Percentiles rank a stretch among this genome's conserved stretches.
phyloP scores from a whole-genome alignment of 805 yeast genomes.

The Jamesozyma rosinii region DNA sequence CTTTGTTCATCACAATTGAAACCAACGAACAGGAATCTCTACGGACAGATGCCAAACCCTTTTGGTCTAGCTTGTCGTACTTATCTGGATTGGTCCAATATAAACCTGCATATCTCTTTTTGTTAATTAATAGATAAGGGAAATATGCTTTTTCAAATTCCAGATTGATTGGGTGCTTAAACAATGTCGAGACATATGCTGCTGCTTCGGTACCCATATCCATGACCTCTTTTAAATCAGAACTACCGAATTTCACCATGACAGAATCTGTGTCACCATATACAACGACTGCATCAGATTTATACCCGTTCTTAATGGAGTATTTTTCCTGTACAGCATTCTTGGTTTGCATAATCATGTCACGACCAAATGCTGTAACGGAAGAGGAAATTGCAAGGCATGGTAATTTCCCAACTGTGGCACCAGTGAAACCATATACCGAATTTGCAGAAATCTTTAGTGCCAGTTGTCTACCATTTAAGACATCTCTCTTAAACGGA shows the following conservation, averaged over 20 bases:
- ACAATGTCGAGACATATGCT: constrained; percentile 64
- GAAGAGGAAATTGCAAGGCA: constrained; percentile 94
- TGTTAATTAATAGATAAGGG: constrained; percentile 88
- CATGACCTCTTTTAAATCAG: constrained; percentile 79
- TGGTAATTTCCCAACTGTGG: constrained; percentile 93
- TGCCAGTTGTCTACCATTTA: constrained; percentile 96
- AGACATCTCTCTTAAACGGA: constrained; percentile 85
- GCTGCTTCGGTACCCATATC: constrained; percentile 92
- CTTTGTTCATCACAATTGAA: constrained; percentile 88
- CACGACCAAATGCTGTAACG: constrained; percentile 91
- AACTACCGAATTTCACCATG: constrained; percentile 91
- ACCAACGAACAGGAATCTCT: constrained; percentile 95
- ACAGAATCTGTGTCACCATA: constrained; percentile 99
- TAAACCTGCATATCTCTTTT: constrained; percentile 93
- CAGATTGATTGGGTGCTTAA: constrained; percentile 78
- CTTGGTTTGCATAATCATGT: constrained; percentile 90
- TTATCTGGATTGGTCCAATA: constrained; percentile 92
- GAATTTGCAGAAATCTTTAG: constrained; percentile 95
- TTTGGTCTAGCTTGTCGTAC: constrained; percentile 94
- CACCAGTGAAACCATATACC: constrained; percentile 98
- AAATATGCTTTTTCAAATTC: constrained; percentile 95
- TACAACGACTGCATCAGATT: constrained; percentile 80
- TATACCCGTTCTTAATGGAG: constrained; percentile 69
- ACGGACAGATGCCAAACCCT: constrained; percentile 96
- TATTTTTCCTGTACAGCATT: constrained; percentile 74